Base-by-base conservation (phyloP, 192 early-diverging fungal genomes). In the Gryganskiella cystojenkinii region DNA sequence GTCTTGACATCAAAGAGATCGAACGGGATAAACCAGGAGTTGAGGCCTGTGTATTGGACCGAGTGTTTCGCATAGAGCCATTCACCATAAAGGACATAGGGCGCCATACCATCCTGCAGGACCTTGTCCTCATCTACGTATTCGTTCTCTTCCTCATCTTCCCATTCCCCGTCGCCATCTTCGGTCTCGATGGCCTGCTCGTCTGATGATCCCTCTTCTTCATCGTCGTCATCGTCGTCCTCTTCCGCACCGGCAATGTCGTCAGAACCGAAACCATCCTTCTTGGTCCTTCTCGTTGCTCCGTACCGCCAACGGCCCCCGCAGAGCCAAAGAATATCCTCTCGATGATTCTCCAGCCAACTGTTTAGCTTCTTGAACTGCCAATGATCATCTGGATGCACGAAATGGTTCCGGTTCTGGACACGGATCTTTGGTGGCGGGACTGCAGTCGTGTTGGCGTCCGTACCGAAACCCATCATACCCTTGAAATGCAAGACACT, bases 351-450 rank as follows among this genome's bases (percentile, higher is more conserved):
- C 31, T 76, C 72, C 10, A 76, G 47, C 72, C 72, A 76, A 3
- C 52, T 40, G n/a, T n/a, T 57, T 45, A 76, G 37, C 54, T 78
- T 78, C 50, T 78, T 78, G 61, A 69, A 78, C 67, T 78, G 74
- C 74, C 74, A 78, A 45, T 78, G 74, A 40, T 78, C 74, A 45
- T 78, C 67, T n/a, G 66, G 74, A 15, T 78, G 74, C n/a, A 78
- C 74, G 62, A 78, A 78, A 31, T 78, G 74, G 43, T 78, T 78
- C 37, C 74, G 62, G 43, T 78, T 78, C 35, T 78, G 74, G 14
- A 78, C 56, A 2, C 74, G 52, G 50, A 78, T 78, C 59, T 69
- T 78, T 15, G 74, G 74, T 51, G 66, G 61, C 4, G 74, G 66
- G 2, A 59, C 67, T 8, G 53, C 19, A 8, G 27, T 54, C n/a